Base-by-base conservation (phyloP, 805 yeast species). In the Candida sithepensis region DNA sequence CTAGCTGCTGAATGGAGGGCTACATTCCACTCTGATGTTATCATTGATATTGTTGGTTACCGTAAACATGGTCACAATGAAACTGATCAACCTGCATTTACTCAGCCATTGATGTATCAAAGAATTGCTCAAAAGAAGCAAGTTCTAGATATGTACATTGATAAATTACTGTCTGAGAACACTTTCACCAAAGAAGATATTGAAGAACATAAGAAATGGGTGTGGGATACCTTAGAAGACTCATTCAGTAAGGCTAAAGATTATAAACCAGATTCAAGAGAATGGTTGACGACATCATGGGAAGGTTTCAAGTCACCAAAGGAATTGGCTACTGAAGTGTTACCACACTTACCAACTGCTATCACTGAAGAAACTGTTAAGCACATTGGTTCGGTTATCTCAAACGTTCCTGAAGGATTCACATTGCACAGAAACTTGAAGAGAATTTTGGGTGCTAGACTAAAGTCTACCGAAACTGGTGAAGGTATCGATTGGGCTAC, bases 251-350 rank as follows among this genome's bases (percentile, higher is more conserved):
- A 88, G 72, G 82, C 96, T 42, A 89, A 89, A 74, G 96, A 89
- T 50, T 89, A 90, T 74, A 79, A 79, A 61, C 95, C 97, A 60
- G 85, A 90, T 54, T 79, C 92, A 26, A 83, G 96, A 76, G 97
- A 92, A 74, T 94, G 99, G 99, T 80, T 94, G 62, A 88, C 99
- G 46, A 88, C 97, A 40, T 94, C 97, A 58, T 94, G 99, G 99
- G 97, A 91, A 71, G 96, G 89, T 58, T 94, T 94, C 79, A 95
- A 95, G 78, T 88, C 97, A 46, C 97, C 97, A 67, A 89, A 83
- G 71, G 98, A 91, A 72, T 81, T 94, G 61, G 97, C 97, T 38
- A 88, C 94, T 48, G 98, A 94, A 74, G 78, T 94, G 42, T 78
- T 94, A 66, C 97, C 98, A 40, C 97, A 94, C 68, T 82, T 88